A percentile compares a stretch with the other conserved stretches of the same genome.
Evolutionary conservation across 2,329 filamentous ascomycete species (phyloP).

Genomic region (Fusarium sambucinum): DNA sequence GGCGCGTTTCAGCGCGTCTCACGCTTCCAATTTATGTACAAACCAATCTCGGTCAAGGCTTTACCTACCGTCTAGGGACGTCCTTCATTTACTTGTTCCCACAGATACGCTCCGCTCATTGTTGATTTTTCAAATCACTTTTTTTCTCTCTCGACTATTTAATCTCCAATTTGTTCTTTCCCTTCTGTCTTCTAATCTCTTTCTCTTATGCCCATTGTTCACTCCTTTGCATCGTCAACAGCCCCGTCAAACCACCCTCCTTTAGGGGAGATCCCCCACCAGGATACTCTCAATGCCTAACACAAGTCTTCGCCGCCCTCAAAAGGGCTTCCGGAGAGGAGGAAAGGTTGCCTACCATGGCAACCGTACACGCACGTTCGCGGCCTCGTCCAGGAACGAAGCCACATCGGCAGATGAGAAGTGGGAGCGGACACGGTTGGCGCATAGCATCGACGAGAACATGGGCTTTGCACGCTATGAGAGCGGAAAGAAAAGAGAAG

Average conservation of each 20-base stretch:
- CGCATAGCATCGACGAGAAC: constrained; percentile 90
- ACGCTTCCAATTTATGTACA: constrained; percentile 33
- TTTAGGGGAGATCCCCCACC: constrained; percentile 28
- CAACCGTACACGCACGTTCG: constrained; percentile 78
- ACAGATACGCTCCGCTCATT: constrained; percentile 40
- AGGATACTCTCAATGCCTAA: constrained; percentile 65
- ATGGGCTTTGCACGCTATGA: constrained; percentile 97
- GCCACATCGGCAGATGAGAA: constrained; percentile 93
- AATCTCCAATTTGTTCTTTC: background rate
- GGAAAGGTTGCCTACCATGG: constrained; percentile 79
- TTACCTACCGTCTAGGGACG: constrained; percentile 27
- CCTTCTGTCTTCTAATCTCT: constrained; percentile 1
- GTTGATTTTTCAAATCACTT: constrained; percentile 40
- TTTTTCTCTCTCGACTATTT: constrained; percentile 16
- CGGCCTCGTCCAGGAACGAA: constrained; percentile 82
- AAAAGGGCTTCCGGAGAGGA: constrained; percentile 76
- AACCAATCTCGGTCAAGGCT: constrained; percentile 46
- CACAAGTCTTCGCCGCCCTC: constrained; percentile 69
- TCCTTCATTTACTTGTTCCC: constrained; percentile 40
- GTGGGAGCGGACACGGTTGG: constrained; percentile 84
- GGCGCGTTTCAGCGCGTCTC: constrained; percentile 53
- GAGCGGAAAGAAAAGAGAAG: constrained; percentile 81
- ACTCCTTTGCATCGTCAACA: constrained; percentile 25
- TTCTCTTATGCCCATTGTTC: constrained; percentile 35
- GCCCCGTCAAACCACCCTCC: constrained; percentile 39